Evolutionary conservation across 495 filamentous ascomycete genomes (phyloP), one percentile per base, ranked within the genome.

Genomic region (Daldinia grandis): DNA sequence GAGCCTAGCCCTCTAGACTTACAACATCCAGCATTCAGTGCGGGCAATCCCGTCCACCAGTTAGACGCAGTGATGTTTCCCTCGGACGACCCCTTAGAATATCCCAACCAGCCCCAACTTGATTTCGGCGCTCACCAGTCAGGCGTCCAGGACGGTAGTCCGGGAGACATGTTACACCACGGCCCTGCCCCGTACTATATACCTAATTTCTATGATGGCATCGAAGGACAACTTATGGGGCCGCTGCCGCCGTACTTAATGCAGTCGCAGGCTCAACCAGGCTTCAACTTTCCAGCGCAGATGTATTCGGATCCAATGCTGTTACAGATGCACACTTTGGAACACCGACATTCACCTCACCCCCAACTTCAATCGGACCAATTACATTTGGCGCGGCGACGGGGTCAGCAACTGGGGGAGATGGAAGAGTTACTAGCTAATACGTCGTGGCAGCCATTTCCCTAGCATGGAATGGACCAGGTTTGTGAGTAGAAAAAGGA

Each of bases 1-100:
- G 76, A 75, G 49, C 44, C 69, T 40, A 69, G 71, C 28, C 68
- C 70, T 76, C 63, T 75, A 70, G 72, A 81, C 76, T 44, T 76
- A 56, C 76, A 68, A 44, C 78, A 81, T 58, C 62, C 73, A 21
- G 58, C 73, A 24, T 72, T 76, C 66, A 71, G 79, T 56, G 67
- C 78, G 50, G 76, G 77, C 49, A 84, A 84, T 74, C 78, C 83
- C 42, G 63, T 96, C 21, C 86, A 91, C 14, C 92, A 95, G 76
- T 84, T 97, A 17, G 90, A 90, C 77, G 87, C 91, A 10, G 90
- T 97, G 79, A 97, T 98, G 93, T 98, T 98, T 69, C 91, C 94
- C 1, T 93, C 94, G 0, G 86, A 88, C 25, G 94, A 98, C 75
- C 93, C 94, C 0, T 95, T 97, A 64, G 93, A 90, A 0, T 98